Evolutionary conservation across 495 filamentous ascomycete species (phyloP).

Genomic region (Evernia prunastri): DNA sequence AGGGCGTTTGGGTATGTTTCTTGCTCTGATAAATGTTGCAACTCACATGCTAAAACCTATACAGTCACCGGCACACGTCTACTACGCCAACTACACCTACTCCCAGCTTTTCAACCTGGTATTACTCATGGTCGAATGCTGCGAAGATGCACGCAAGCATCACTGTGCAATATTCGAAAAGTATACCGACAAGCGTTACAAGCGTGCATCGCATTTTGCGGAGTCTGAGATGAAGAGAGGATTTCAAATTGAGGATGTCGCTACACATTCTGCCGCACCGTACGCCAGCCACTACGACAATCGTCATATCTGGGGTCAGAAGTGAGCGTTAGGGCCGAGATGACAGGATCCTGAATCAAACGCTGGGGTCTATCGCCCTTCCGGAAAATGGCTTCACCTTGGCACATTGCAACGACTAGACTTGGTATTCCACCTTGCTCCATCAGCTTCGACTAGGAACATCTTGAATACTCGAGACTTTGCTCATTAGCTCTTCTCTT

Average conservation of each 20-base stretch:
- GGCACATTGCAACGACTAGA: slow-evolving; percentile 2
- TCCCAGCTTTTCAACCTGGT: slow-evolving; percentile 73
- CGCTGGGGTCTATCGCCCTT: neutral
- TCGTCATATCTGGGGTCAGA: slow-evolving; percentile 14
- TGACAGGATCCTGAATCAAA: neutral
- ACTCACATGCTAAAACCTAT: slow-evolving; percentile 30
- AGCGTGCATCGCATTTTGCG: slow-evolving; percentile 72
- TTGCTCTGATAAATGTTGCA: slow-evolving; percentile 10
- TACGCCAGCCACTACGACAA: slow-evolving; percentile 14
- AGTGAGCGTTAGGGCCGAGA: neutral
- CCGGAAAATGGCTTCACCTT: neutral
- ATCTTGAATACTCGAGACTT: slow-evolving; percentile 2
- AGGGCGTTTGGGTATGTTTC: slow-evolving; percentile 81
- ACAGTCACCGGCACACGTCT: slow-evolving; percentile 73
- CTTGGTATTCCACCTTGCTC: neutral
- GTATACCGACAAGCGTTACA: slow-evolving; percentile 76
- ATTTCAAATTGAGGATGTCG: slow-evolving; percentile 36
- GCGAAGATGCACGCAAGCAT: slow-evolving; percentile 70
- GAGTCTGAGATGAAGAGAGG: slow-evolving; percentile 60
- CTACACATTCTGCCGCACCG: slow-evolving; percentile 14
- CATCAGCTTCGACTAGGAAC: neutral
- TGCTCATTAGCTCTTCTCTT: slow-evolving; percentile 4
- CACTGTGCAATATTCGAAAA: slow-evolving; percentile 86
- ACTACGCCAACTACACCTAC: slow-evolving; percentile 90
- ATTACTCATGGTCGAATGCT: slow-evolving; percentile 74